These are phyloP conservation scores for Pyrenochaeta sp. DNA, from an alignment of 2,329 filamentous ascomycete genomes.

Conservation along the genomic window DNA sequence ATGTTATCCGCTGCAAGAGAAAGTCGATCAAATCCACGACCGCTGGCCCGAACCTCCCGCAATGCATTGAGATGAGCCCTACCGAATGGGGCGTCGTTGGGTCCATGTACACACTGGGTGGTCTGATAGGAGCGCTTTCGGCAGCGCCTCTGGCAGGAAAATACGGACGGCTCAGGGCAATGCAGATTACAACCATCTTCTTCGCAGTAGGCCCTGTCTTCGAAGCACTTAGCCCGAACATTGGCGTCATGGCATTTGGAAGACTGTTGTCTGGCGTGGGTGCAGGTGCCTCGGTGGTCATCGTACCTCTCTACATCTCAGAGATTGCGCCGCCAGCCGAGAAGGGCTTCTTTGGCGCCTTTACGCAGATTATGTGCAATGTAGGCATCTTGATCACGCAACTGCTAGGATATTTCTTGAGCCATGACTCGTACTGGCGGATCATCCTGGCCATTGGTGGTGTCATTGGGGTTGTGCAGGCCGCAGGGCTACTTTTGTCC, in stretches of 20 bases:
- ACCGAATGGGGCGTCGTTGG: conserved; percentile 85
- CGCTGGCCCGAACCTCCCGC: conserved; percentile 60
- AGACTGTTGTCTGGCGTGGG: conserved; percentile 83
- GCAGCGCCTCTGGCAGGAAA: conserved; percentile 81
- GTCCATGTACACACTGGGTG: conserved; percentile 90
- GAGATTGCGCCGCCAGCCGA: conserved; percentile 78
- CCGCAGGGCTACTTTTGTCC: conserved; percentile 71
- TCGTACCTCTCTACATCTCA: conserved; percentile 93
- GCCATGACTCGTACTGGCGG: conserved; percentile 80
- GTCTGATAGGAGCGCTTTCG: conserved; percentile 80
- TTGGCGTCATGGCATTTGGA: conserved; percentile 74
- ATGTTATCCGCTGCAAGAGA: conserved; percentile 86
- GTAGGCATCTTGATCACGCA: conserved; percentile 87
- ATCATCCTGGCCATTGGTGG: conserved; percentile 80
- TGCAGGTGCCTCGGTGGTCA: conserved; percentile 88
- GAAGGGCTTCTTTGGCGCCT: conserved; percentile 79
- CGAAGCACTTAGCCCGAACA: conserved; percentile 75
- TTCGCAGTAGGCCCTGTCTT: conserved; percentile 79
- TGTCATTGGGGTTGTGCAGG: conserved; percentile 72
- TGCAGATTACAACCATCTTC: conserved; percentile 79
- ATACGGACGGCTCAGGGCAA: conserved; percentile 77
- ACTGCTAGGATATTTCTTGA: conserved; percentile 85
- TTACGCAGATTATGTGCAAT: conserved; percentile 95
- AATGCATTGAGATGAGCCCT: conserved; percentile 89
- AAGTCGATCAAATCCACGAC: conserved; percentile 57